Base-by-base conservation (phyloP, 2,329 filamentous ascomycete genomes). In the Macroventuria anomochaeta region DNA sequence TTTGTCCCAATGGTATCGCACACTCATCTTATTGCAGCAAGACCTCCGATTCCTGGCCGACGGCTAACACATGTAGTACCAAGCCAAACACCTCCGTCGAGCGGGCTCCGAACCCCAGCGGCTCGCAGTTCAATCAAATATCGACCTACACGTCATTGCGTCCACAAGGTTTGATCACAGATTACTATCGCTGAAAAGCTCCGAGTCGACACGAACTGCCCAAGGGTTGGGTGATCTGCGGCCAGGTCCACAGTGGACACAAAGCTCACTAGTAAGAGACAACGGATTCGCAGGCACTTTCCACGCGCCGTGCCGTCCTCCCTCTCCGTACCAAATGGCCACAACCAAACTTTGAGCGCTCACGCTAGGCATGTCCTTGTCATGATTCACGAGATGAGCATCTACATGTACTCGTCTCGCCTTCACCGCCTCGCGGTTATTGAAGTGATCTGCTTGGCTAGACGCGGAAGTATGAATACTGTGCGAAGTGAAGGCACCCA, bases 231-330 rank as follows among this genome's bases (percentile, higher is more conserved):
- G 37, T 49, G 46, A 58, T 55, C 51, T 33, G 55, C 65, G 65
- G 64, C 57, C 58, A 53, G 53, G 57, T 65, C 66, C 67, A 68
- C 61, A 51, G 50, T 50, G 48, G 49, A 54, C 51, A 53, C 56
- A 58, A 40, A 46, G 39, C 40, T 49, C 44, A 37, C 41, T 53
- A 41, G 39, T 42, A 42, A 32, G 38, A 46, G 28, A n/a, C 31
- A 37, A 36, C n/a, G 70, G 65, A 68, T 71, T 69, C 63, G 66
- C 50, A 63, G 57, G 46, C 37, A 57, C 39, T 25, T 48, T 40
- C 31, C 44, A 55, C 64, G 69, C 59, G 62, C 69, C 68, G 69
- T 67, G 64, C 68, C 68, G 68, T 61, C 55, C 59, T 65, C 57
- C 62, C 63, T 61, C 49, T 56, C 55, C 53, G 58, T 46, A 57